A percentile compares a stretch with the other conserved stretches of the same genome.
phyloP scores from a whole-genome alignment of 495 filamentous ascomycete species.

The Aspergillus wentii region DNA sequence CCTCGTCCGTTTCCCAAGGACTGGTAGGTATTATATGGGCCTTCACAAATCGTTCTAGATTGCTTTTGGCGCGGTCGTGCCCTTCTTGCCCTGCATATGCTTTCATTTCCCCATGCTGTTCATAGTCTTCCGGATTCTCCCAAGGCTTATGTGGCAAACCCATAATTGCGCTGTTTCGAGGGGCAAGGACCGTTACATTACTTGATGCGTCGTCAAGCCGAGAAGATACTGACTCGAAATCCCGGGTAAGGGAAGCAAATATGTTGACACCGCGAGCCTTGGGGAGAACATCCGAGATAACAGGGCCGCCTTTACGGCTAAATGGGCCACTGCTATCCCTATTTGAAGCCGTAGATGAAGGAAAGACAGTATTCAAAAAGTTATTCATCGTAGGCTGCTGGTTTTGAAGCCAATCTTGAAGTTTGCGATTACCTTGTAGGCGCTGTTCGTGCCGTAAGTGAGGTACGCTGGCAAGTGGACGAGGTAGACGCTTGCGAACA shows the following conservation, averaged over 20 bases:
- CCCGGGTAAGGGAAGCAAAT: constrained; percentile 80
- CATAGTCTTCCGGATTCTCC: constrained; percentile 85
- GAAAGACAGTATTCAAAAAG: constrained; percentile 30
- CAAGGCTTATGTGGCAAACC: constrained; percentile 84
- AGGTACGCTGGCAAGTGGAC: constrained; percentile 7
- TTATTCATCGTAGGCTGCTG: constrained; percentile 31
- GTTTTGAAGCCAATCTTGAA: constrained; percentile 18
- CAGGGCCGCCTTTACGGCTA: constrained; percentile 25
- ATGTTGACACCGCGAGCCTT: constrained; percentile 78
- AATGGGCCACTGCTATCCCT: constrained; percentile 15
- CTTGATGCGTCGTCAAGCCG: constrained; percentile 63
- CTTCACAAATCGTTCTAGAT: constrained; percentile 81
- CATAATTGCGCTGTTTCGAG: constrained; percentile 75
- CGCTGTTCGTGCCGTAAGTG: constrained; percentile 9
- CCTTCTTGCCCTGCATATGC: constrained; percentile 80
- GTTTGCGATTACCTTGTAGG: constrained; percentile 2
- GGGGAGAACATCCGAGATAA: constrained; percentile 84
- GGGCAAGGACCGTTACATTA: constrained; percentile 89
- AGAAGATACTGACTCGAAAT: constrained; percentile 64
- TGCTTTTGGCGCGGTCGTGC: constrained; percentile 70
- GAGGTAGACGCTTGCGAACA: constrained; percentile 16
- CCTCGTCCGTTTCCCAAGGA: constrained; percentile 77
- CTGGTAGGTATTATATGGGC: constrained; percentile 72
- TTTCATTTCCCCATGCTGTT: constrained; percentile 55
- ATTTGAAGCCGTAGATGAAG: constrained; percentile 25